phyloP scores from a whole-genome alignment of 331 rosid genomes.

The Rhamnella rubrinervis region DNA sequence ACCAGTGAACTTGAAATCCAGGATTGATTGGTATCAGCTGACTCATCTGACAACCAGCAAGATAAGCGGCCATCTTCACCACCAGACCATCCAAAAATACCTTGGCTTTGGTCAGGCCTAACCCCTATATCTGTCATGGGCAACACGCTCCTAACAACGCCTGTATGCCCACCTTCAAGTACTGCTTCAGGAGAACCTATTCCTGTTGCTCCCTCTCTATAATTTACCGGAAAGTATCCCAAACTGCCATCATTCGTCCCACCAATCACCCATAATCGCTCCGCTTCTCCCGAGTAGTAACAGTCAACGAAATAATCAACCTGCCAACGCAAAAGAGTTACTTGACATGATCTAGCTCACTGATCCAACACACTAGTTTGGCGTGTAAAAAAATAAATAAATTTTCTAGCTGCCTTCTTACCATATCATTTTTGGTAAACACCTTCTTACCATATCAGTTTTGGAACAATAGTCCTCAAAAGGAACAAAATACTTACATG shows the following conservation, averaged over 20 bases:
- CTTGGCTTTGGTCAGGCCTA: conserved; percentile 38
- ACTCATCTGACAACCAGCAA: conserved; percentile 81
- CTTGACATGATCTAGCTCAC: no score
- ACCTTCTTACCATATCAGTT: no score
- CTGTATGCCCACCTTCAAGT: conserved; percentile 75
- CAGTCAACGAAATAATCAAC: conserved; percentile 89
- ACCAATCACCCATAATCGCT: conserved; percentile 75
- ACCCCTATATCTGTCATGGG: conserved; percentile 50
- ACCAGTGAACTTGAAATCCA: conserved; percentile 75
- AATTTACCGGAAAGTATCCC: conserved; percentile 80
- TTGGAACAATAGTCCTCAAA: background rate
- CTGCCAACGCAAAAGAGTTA: conserved; percentile 38
- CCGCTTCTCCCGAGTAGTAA: conserved; percentile 61
- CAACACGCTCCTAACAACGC: conserved; percentile 64
- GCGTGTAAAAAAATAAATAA: background rate
- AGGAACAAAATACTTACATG: conserved; percentile 44
- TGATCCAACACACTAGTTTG: no score
- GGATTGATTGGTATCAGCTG: conserved; percentile 47
- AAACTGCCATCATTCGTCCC: conserved; percentile 69
- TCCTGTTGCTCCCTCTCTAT: conserved; percentile 27
- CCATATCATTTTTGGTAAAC: no score
- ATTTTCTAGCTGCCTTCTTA: no score
- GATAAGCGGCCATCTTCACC: conserved; percentile 94
- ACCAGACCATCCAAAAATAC: conserved; percentile 91
- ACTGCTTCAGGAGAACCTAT: conserved; percentile 75